phyloP scores from a whole-genome alignment of 2,329 filamentous ascomycete genomes.

The Fusarium sterilihyphosum region DNA sequence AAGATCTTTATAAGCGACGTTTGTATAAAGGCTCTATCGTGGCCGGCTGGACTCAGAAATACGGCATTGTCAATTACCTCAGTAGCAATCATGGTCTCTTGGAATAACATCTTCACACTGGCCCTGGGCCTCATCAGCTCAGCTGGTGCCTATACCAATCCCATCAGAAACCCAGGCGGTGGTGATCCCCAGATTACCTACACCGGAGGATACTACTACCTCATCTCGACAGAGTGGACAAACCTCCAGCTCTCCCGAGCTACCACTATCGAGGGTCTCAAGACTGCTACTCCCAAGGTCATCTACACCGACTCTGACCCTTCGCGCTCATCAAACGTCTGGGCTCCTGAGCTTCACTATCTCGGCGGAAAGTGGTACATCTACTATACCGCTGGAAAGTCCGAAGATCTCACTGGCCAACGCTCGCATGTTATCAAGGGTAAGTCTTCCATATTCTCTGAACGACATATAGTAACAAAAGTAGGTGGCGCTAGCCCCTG shows the following conservation, averaged over 20 bases:
- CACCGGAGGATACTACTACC: conserved; percentile 64
- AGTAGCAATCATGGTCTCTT: conserved; percentile 21
- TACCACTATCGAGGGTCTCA: conserved; percentile 64
- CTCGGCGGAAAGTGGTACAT: conserved; percentile 62
- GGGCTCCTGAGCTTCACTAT: conserved; percentile 67
- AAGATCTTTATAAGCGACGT: neutral
- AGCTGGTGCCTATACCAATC: conserved; percentile 58
- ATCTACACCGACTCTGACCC: conserved; percentile 61
- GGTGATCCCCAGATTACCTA: conserved; percentile 64
- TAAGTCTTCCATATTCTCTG: conserved; percentile 26
- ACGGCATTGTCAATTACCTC: neutral
- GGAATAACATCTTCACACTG: conserved; percentile 18
- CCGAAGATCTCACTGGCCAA: conserved; percentile 58
- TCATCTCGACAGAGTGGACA: conserved; percentile 66
- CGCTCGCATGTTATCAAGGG: conserved; percentile 62
- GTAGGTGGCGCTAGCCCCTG: conserved; percentile 62
- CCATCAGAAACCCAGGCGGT: conserved; percentile 59
- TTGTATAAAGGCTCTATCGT: neutral
- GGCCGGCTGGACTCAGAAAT: neutral
- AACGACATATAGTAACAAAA: accelerated
- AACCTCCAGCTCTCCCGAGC: conserved; percentile 65
- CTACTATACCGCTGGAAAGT: conserved; percentile 64
- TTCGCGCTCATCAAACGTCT: conserved; percentile 63
- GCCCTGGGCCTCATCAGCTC: conserved; percentile 25
- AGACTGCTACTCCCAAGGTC: conserved; percentile 59